Base-by-base conservation (phyloP, 192 early-diverging fungal genomes). In the Rhizoclosmatium globosum region DNA sequence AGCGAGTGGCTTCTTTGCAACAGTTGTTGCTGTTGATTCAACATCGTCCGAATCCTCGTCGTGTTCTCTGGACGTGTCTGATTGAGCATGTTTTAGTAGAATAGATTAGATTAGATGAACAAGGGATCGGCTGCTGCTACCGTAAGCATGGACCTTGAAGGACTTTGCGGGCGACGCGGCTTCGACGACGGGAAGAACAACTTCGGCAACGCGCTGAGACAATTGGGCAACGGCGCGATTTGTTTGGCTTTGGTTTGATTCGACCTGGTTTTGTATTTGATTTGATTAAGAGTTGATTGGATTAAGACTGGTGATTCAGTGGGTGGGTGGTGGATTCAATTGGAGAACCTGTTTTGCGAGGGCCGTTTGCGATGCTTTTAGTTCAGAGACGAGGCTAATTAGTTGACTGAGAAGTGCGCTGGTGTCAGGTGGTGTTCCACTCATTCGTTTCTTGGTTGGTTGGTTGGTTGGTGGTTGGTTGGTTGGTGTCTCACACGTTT, bases 1-100 rank as follows among this genome's bases (percentile, higher is more conserved):
- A 11, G 46, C 67, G 50, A 64, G 17, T 3, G 62, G 56, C n/a
- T 31, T 58, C 42, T 43, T 50, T 31, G 6, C 59, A 15, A 23
- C 47, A 7, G 17, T 11, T 9, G 64, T 2, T 13, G 74, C 19
- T 2, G 13, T 38, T 3, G 76, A 73, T 17, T 82, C 80, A 39
- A 73, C 60, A 66, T 65, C 80, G 45, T 82, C 80, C 17, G 70
- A 71, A 66, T 82, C 68, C 7, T 81, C 79, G 53, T 76, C 59
- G 66, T 77, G 39, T 19, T 60, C 74, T 17, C 50, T 46, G 7
- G 21, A 21, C 3, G 43, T 60, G 15, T 74, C 57, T 75, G 42
- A 47, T 38, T n/a, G 42, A 47, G n/a, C 15, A 4, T 19, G 70
- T 58, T 50, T 17, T 45, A 50, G 9, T 50, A 7, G 41, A 42